Conservation (phyloP, 805 yeast genomes). For the Hanseniaspora opuntiae region DNA sequence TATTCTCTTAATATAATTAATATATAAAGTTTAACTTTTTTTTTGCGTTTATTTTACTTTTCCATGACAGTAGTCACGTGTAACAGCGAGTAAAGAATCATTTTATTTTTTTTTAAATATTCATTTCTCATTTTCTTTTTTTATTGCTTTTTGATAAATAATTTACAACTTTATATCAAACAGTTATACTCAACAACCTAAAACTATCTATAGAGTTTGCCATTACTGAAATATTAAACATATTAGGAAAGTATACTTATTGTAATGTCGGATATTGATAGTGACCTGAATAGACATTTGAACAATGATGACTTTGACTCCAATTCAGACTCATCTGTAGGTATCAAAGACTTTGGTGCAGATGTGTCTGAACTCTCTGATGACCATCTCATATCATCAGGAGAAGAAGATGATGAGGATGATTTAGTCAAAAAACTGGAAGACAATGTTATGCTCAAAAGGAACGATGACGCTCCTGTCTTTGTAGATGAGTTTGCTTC, state of each 20-base stretch:
- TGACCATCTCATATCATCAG: background rate
- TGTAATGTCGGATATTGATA: slow-evolving; percentile 1
- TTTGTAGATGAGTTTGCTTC: slow-evolving; percentile 12
- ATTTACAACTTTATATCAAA: too few relatives aligned
- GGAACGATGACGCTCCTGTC: background rate
- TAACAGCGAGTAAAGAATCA: too few relatives aligned
- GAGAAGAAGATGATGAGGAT: background rate
- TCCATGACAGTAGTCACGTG: too few relatives aligned
- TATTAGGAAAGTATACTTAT: too few relatives aligned
- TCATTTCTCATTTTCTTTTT: background rate
- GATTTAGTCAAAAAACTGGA: background rate
- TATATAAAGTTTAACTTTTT: too few relatives aligned
- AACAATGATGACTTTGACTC: background rate
- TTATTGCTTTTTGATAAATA: background rate
- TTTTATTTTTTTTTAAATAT: too few relatives aligned
- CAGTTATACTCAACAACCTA: too few relatives aligned
- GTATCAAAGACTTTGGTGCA: slow-evolving; percentile 6
- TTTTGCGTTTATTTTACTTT: too few relatives aligned
- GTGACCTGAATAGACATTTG: background rate
- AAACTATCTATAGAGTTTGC: too few relatives aligned
- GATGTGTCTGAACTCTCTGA: slow-evolving; percentile 8
- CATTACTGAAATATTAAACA: too few relatives aligned
- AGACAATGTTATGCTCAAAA: background rate
- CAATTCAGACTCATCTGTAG: slow-evolving; percentile 9
- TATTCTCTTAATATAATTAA: slow-evolving; percentile 9